phyloP scores from a whole-genome alignment of 768 basidiomycete genomes.

The Crucibulum laeve region DNA sequence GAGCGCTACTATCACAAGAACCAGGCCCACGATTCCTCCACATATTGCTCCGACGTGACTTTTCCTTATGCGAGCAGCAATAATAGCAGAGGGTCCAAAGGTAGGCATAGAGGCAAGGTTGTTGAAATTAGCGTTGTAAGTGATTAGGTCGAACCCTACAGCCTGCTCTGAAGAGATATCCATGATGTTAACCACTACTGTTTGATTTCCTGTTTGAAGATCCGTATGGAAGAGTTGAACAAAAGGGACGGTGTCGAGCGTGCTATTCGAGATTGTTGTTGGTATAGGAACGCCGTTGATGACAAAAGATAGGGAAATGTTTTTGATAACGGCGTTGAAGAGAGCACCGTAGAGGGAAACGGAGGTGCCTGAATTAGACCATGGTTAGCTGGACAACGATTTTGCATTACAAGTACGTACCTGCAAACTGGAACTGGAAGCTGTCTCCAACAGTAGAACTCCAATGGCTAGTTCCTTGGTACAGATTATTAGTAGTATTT shows the following conservation, averaged over 20 bases:
- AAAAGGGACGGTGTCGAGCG: conserved; percentile 27
- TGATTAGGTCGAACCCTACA: conserved; percentile 34
- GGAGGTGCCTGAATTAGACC: conserved; percentile 25
- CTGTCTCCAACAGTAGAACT: conserved; percentile 28
- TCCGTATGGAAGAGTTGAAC: conserved; percentile 29
- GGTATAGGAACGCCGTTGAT: conserved; percentile 27
- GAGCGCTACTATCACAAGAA: too few relatives aligned
- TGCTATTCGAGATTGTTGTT: conserved; percentile 18
- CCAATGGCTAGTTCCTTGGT: conserved; percentile 31
- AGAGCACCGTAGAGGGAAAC: conserved; percentile 30
- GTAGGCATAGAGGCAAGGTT: conserved; percentile 15
- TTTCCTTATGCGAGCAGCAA: conserved; percentile 1
- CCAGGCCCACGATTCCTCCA: too few relatives aligned
- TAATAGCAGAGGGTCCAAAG: neutral
- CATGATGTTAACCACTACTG: conserved; percentile 30
- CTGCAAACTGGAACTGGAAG: conserved; percentile 29
- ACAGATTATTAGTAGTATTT: conserved; percentile 22
- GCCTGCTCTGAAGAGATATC: conserved; percentile 24
- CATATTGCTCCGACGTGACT: too few relatives aligned
- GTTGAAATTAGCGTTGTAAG: conserved; percentile 30
- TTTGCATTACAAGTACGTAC: conserved; percentile 15
- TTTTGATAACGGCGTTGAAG: conserved; percentile 18
- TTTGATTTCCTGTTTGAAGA: conserved; percentile 29
- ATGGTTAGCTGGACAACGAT: conserved; percentile 1
- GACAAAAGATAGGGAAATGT: conserved; percentile 29